Percentiles rank a stretch among this genome's conserved stretches.
Conservation (phyloP, 2,329 filamentous ascomycete genomes). For the Exserohilum rostratum region DNA sequence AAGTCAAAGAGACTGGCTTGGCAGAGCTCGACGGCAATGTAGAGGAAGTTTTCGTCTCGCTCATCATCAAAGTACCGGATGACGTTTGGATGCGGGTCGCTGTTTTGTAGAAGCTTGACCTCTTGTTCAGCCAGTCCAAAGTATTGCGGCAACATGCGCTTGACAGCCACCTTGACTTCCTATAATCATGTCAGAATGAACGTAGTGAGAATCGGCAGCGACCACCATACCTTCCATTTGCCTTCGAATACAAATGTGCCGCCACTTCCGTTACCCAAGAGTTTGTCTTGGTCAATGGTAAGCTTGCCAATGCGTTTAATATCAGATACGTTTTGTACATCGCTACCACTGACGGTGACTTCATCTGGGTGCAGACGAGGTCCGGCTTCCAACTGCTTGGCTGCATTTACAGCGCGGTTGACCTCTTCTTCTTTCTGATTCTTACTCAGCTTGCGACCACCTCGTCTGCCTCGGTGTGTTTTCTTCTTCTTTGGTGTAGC, state of each 20-base stretch:
- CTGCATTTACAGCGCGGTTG: conserved; percentile 49
- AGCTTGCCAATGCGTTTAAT: conserved; percentile 66
- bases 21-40: conserved; percentile 94
- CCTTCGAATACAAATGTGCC: conserved; percentile 96
- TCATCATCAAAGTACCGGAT: conserved; percentile 96
- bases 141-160: conserved; percentile 94
- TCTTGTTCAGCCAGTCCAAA: conserved; percentile 96
- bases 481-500: conserved; percentile 56
- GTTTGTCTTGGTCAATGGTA: conserved; percentile 64
- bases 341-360: conserved; percentile 50
- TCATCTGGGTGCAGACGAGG: conserved; percentile 48
- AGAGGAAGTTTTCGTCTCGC: conserved; percentile 85
- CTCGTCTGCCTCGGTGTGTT: conserved; percentile 56
- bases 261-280: conserved; percentile 81
- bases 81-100: conserved; percentile 94
- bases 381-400: conserved; percentile 44
- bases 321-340: conserved; percentile 55
- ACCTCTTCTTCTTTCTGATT: conserved; percentile 46
- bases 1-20: conserved; percentile 93
- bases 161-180: conserved; percentile 90
- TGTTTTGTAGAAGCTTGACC: conserved; percentile 86
- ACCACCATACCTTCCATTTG: conserved; percentile 70
- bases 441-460: conserved; percentile 54
- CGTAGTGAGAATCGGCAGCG: neutral
- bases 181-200: conserved; percentile 23